Conservation (phyloP, 352 stramenopile genomes). For the Aphanomyces stellatus region DNA sequence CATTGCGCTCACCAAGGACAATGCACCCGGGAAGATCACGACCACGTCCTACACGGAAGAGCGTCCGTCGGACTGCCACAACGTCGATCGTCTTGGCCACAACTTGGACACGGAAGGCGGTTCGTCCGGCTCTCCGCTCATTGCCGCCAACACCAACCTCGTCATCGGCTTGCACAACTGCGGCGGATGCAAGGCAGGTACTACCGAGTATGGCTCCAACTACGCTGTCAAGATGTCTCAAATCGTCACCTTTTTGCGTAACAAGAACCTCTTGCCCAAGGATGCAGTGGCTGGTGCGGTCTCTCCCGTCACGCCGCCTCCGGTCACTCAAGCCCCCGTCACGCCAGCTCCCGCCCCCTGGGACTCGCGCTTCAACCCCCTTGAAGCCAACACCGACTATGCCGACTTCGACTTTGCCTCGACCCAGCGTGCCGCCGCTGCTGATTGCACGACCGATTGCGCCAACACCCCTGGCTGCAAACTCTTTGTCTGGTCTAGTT, state of each 20-base stretch:
- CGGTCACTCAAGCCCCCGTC: not conserved
- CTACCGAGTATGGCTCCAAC: constrained; percentile 25
- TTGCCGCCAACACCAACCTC: constrained; percentile 41
- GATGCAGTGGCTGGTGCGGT: constrained; percentile 21
- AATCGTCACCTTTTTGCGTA: constrained; percentile 43
- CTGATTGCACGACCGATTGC: not conserved
- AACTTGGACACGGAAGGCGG: constrained; percentile 18
- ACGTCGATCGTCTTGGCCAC: constrained; percentile 7
- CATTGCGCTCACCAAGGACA: not conserved
- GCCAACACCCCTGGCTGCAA: not conserved
- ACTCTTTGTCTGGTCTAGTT: constrained; percentile 8
- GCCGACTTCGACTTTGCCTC: not conserved
- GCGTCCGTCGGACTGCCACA: not conserved
- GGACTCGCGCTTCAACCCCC: not conserved
- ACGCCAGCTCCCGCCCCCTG: not conserved
- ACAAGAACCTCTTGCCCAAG: constrained; percentile 34
- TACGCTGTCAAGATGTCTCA: constrained; percentile 63
- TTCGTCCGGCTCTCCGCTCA: constrained; percentile 41
- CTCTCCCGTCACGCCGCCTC: not conserved
- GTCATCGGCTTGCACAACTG: constrained; percentile 63
- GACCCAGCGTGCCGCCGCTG: not conserved
- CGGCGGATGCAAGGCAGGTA: constrained; percentile 38
- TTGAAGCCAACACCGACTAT: not conserved
- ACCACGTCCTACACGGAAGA: not conserved
- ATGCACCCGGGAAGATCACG: not conserved